Conservation (phyloP, 2,329 filamentous ascomycete species). For the Neofusicoccum ribis region DNA sequence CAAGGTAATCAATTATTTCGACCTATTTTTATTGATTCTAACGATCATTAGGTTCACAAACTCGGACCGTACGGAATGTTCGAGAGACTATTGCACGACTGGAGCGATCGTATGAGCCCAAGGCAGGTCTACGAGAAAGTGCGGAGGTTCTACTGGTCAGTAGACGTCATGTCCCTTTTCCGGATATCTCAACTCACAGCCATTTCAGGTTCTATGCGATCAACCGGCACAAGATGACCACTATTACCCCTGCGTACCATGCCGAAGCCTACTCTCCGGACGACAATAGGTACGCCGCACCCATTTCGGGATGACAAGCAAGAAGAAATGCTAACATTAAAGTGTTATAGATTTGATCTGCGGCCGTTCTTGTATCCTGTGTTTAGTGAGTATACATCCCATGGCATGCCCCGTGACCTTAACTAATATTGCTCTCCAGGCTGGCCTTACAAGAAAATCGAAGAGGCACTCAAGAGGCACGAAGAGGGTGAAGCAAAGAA, state of each 20-base stretch:
- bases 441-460: slow-evolving; percentile 42
- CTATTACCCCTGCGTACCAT: slow-evolving; percentile 60
- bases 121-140: slow-evolving; percentile 51
- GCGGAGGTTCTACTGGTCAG: slow-evolving; percentile 39
- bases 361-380: slow-evolving; percentile 57
- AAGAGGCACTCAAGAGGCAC: slow-evolving; percentile 34
- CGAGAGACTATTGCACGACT: slow-evolving; percentile 53
- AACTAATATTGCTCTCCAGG: background rate
- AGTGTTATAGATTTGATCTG: slow-evolving; percentile 33
- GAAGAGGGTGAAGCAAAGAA: slow-evolving; percentile 15
- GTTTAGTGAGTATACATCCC: slow-evolving; percentile 23
- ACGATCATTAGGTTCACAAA: slow-evolving; percentile 40
- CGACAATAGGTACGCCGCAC: slow-evolving; percentile 58
- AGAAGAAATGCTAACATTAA: slow-evolving; percentile 6
- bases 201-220: slow-evolving; percentile 58
- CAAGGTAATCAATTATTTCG: slow-evolving; percentile 39
- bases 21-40: background rate
- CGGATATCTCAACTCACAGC: background rate
- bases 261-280: slow-evolving; percentile 55
- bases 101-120: slow-evolving; percentile 44
- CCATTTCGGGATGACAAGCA: background rate
- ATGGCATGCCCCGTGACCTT: background rate
- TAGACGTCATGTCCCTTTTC: background rate
- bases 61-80: slow-evolving; percentile 58
- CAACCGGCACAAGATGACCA: slow-evolving; percentile 66